A percentile compares a stretch with the other conserved stretches of the same genome.
These are phyloP conservation scores for Mucor circinelloides DNA, from an alignment of 371 early-diverging fungal species.

Conservation along the genomic window DNA sequence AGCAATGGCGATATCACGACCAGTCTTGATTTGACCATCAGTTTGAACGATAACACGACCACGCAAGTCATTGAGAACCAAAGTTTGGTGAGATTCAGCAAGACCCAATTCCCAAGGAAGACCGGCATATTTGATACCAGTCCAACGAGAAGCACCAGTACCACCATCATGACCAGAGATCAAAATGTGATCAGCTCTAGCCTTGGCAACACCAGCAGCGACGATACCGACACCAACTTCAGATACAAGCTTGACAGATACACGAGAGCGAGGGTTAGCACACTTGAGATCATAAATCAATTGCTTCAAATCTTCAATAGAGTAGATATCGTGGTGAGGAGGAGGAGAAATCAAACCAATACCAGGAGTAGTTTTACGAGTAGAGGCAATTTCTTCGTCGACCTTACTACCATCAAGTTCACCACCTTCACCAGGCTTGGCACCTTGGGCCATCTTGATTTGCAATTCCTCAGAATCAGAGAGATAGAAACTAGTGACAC, in stretches of 20 bases:
- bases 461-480: slow-evolving; percentile 94
- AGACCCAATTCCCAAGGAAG: slow-evolving; percentile 97
- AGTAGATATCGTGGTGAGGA: slow-evolving; percentile 98
- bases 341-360: slow-evolving; percentile 96
- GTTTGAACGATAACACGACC: slow-evolving; percentile 95
- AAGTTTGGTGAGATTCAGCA: slow-evolving; percentile 96
- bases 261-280: slow-evolving; percentile 87
- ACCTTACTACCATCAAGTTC: slow-evolving; percentile 85
- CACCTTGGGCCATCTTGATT: slow-evolving; percentile 99
- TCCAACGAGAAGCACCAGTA: slow-evolving; percentile 97
- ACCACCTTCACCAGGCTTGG: slow-evolving; percentile 97
- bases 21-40: slow-evolving; percentile 97
- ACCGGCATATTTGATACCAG: slow-evolving; percentile 97
- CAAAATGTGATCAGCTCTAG: slow-evolving; percentile 94
- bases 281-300: slow-evolving; percentile 96
- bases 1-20: slow-evolving; percentile 93
- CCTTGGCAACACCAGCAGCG: slow-evolving; percentile 96
- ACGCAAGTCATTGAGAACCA: slow-evolving; percentile 93
- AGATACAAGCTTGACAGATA: slow-evolving; percentile 96
- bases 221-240: slow-evolving; percentile 97
- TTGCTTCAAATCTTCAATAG: slow-evolving; percentile 96
- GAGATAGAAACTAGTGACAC: slow-evolving; percentile 93
- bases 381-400: slow-evolving; percentile 85
- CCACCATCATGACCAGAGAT: slow-evolving; percentile 98
- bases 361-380: slow-evolving; percentile 94